phyloP scores from a whole-genome alignment of 2,329 filamentous ascomycete species.

The Emmonsia crescens region DNA sequence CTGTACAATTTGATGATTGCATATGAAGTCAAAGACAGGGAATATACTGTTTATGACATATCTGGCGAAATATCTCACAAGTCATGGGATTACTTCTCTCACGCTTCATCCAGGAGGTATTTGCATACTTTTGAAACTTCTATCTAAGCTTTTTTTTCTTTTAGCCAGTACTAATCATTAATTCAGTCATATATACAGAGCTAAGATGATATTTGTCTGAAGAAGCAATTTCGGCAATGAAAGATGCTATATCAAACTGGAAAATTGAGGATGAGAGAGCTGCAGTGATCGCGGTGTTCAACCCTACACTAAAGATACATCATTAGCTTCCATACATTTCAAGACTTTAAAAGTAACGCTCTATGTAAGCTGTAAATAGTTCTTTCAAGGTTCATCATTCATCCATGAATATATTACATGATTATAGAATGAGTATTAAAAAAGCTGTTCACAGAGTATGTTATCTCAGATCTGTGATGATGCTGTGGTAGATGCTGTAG shows the following conservation, averaged over 20 bases:
- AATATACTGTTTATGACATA: constrained; percentile 29
- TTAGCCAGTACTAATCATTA: neutral
- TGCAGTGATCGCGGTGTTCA: constrained; percentile 32
- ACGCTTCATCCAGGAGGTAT: constrained; percentile 27
- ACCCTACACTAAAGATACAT: constrained; percentile 22
- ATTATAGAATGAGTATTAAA: too few species aligned
- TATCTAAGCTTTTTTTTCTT: neutral
- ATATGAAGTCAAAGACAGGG: constrained; percentile 34
- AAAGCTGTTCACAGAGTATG: too few species aligned
- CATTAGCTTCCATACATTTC: too few species aligned
- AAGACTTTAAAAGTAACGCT: too few species aligned
- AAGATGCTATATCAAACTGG: neutral
- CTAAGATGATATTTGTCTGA: neutral
- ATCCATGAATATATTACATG: too few species aligned
- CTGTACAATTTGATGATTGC: constrained; percentile 16
- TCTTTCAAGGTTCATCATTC: too few species aligned
- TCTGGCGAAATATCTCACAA: constrained; percentile 22
- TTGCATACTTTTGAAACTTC: neutral
- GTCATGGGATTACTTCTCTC: constrained; percentile 23
- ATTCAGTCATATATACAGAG: neutral
- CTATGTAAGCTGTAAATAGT: too few species aligned
- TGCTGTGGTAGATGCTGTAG: too few species aligned
- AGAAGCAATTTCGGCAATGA: neutral
- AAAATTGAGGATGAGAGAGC: constrained; percentile 33
- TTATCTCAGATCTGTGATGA: too few species aligned